These are phyloP conservation scores for Cyberlindnera euphorbiae DNA, from an alignment of 805 yeast genomes.

Conservation along the genomic window DNA sequence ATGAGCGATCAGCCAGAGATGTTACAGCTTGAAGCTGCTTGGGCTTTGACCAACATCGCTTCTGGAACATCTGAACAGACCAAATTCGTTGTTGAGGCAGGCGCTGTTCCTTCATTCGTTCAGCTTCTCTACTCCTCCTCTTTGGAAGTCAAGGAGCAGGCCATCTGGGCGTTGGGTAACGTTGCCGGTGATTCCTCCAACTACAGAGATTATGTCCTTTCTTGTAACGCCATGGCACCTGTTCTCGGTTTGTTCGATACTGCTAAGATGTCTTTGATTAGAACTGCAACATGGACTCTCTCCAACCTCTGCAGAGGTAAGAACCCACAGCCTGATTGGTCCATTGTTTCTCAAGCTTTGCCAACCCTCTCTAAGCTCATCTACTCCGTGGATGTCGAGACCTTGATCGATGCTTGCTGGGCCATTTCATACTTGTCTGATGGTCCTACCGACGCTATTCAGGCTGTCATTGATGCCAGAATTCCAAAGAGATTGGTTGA, in stretches of 20 bases:
- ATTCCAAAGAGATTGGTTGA: slow-evolving; percentile 93
- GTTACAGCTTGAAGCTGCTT: slow-evolving; percentile 95
- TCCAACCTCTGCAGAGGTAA: slow-evolving; percentile 96
- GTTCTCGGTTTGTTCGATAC: slow-evolving; percentile 73
- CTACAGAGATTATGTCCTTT: slow-evolving; percentile 84
- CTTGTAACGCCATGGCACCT: slow-evolving; percentile 85
- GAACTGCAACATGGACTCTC: slow-evolving; percentile 98
- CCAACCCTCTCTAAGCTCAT: slow-evolving; percentile 90
- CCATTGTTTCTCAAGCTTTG: slow-evolving; percentile 74
- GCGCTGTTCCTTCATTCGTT: slow-evolving; percentile 91
- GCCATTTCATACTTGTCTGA: slow-evolving; percentile 93
- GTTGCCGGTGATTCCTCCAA: slow-evolving; percentile 95
- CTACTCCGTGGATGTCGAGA: slow-evolving; percentile 87
- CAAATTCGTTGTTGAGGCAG: slow-evolving; percentile 81
- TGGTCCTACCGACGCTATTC: slow-evolving; percentile 89
- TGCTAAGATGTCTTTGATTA: slow-evolving; percentile 80
- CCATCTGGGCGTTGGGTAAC: slow-evolving; percentile 98
- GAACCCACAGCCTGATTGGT: slow-evolving; percentile 96
- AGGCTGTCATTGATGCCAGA: slow-evolving; percentile 94
- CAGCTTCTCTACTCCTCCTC: slow-evolving; percentile 74
- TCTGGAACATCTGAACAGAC: slow-evolving; percentile 92
- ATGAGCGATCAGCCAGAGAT: slow-evolving; percentile 78
- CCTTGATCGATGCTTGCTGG: slow-evolving; percentile 97
- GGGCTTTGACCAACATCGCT: slow-evolving; percentile 99
- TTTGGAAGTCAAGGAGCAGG: slow-evolving; percentile 94